phyloP scores from a whole-genome alignment of 164 flowering plant genomes.

The Magnolia changhungtana region DNA sequence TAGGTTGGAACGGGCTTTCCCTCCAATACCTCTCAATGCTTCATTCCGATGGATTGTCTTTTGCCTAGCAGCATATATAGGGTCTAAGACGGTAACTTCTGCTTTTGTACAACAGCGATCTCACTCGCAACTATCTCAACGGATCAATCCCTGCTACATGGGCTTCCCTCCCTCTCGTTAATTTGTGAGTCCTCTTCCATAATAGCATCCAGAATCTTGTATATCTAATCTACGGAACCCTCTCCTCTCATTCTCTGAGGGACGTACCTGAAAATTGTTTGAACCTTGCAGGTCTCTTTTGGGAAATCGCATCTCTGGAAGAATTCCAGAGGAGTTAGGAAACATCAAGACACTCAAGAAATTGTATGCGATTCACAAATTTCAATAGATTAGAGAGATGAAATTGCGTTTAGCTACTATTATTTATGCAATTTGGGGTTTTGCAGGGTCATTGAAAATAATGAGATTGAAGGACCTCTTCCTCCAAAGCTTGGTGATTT shows the following conservation, averaged over 20 bases:
- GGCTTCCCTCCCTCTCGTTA: constrained; percentile 42
- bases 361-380: not conserved
- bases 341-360: constrained; percentile 34
- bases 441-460: constrained; percentile 27
- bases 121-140: constrained; percentile 55
- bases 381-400: not conserved
- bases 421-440: not conserved
- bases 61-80: not conserved
- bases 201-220: not conserved
- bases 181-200: constrained; percentile 33
- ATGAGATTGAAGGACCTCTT: constrained; percentile 23
- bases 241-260: not conserved
- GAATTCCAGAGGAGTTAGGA: constrained; percentile 16
- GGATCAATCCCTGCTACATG: constrained; percentile 68
- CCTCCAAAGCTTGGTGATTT: constrained; percentile 30
- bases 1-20: not conserved
- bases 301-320: constrained; percentile 24
- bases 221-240: not conserved
- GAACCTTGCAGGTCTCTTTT: constrained; percentile 44
- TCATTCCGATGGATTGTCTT: not conserved
- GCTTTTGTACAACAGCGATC: constrained; percentile 42
- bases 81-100: not conserved
- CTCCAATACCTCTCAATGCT: not conserved
- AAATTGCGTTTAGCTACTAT: not conserved
- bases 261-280: not conserved